Evolutionary conservation across 176 grass and related monocot genomes (phyloP), one percentile per base, ranked within the genome.

Genomic region (Cymbopogon citratus): DNA sequence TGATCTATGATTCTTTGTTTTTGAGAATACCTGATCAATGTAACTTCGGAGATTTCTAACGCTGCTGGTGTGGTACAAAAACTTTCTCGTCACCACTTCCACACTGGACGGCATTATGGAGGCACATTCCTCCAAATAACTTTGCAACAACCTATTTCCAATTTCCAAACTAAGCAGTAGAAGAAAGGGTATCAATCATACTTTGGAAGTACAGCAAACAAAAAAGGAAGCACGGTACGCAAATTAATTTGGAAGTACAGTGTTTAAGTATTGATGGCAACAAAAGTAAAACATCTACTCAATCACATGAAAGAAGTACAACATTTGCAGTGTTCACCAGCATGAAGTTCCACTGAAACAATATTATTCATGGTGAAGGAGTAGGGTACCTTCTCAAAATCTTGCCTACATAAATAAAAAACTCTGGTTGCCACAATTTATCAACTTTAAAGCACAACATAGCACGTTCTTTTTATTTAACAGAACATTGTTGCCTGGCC

Each of bases 351-450:
- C 77, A 85, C 63, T 66, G 73, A 57, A 7, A n/a, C 60, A 73
- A 67, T n/a, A 78, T 90, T 78, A 90, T 73, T 90, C 59, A 57
- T 66, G 36, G 27, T 46, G 78, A 67, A 34, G 35, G 29, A 83
- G 35, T 36, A 66, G 72, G 23, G 66, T 54, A 45, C 15, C 43
- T 73, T 23, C 44, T 66, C 73, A 76, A 67, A 74, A 85, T 65
- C n/a, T 65, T 59, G 87, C 72, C 65, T 46, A 56, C 41, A 84
- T 67, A 66, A 84, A 78, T 33, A 21, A 29, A 18, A 52, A 59
- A 51, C 18, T 85, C 49, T 49, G 29, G 63, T 62, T 51, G 73
- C 74, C 73, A 77, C 78, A 82, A 29, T 73, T 85, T 78, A 57
- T 72, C 44, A 40, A 43, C 63, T 85, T 65, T 2, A 65, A 80